Evolutionary conservation across 129 eudicot genomes (phyloP).

Genomic region (Flaveria brownii): DNA sequence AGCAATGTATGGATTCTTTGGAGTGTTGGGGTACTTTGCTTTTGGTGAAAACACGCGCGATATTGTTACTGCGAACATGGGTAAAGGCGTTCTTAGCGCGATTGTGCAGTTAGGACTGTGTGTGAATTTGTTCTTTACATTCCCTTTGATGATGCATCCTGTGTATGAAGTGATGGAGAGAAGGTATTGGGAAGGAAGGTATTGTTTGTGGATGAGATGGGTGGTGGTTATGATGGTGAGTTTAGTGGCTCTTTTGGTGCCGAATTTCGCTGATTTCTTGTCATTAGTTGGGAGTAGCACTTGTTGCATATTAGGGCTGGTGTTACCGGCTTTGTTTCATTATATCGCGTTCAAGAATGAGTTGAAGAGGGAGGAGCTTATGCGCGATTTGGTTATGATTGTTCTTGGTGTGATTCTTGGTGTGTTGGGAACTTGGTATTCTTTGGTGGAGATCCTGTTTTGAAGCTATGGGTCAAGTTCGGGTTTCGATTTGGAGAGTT

Average conservation of each 20-base stretch:
- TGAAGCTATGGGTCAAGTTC: slow-evolving; percentile 11
- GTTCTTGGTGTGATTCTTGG: slow-evolving; percentile 55
- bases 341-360: slow-evolving; percentile 48
- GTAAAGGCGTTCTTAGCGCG: slow-evolving; percentile 48
- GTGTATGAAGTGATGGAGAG: slow-evolving; percentile 71
- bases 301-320: slow-evolving; percentile 57
- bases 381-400: slow-evolving; percentile 46
- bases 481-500: slow-evolving; percentile 3
- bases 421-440: slow-evolving; percentile 57
- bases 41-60: slow-evolving; percentile 57
- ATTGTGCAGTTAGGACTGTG: slow-evolving; percentile 57
- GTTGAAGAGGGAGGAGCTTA: slow-evolving; percentile 30
- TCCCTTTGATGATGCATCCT: slow-evolving; percentile 71
- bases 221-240: slow-evolving; percentile 48
- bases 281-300: slow-evolving; percentile 69
- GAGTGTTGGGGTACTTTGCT: slow-evolving; percentile 56
- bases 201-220: slow-evolving; percentile 68
- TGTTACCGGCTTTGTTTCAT: slow-evolving; percentile 61
- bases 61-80: slow-evolving; percentile 52
- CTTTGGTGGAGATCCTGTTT: slow-evolving; percentile 43
- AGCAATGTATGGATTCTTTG: slow-evolving; percentile 49
- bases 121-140: slow-evolving; percentile 55
- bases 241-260: slow-evolving; percentile 57
- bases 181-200: slow-evolving; percentile 54
- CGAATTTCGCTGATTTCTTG: slow-evolving; percentile 63